Base-by-base conservation (phyloP, 257 asterid genomes). In the Gentiana dahurica region DNA sequence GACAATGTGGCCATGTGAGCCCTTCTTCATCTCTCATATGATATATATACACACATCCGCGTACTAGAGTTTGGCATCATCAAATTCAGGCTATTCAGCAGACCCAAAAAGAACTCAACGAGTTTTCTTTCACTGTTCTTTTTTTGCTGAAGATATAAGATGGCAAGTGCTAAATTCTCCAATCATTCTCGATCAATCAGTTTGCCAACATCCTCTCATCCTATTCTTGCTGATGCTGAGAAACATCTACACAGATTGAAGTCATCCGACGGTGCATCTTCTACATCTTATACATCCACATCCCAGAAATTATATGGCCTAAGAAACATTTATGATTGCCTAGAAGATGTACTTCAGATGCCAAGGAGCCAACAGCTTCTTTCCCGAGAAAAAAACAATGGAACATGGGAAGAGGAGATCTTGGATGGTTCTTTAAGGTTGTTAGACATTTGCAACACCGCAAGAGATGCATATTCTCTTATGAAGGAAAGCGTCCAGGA, bases 161-260 rank as follows among this genome's bases (percentile, higher is more conserved):
- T n/a, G n/a, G n/a, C n/a, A n/a, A n/a, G n/a, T n/a, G n/a, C n/a
- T n/a, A n/a, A n/a, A n/a, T n/a, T 65, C 9, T 33, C 70, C 33
- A 48, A 51, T 67, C 87, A 76, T 47, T 43, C 64, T 52, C 72
- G 78, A 64, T 71, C 77, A 37, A 71, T 69, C 56, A 76, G 78
- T 52, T 68, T 71, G 36, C 85, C 55, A 32, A 57, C 79, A 4
- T 63, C 68, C 44, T 59, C 82, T 52, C 79, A 71, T 37, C 85
- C 85, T 5, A 51, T 61, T 48, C 34, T 65, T 34, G 50, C 53
- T 0, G 36, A 6, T 8, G 68, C 63, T 4, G 68, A 66, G 53
- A 64, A 71, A 54, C 65, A 64, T 1, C 35, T 75, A 46, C 54
- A 38, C 49, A 71, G 69, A 50, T 58, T 78, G 47, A 73, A 53